Base-by-base conservation (phyloP, 495 filamentous ascomycete species). In the Oidiodendron maius region DNA sequence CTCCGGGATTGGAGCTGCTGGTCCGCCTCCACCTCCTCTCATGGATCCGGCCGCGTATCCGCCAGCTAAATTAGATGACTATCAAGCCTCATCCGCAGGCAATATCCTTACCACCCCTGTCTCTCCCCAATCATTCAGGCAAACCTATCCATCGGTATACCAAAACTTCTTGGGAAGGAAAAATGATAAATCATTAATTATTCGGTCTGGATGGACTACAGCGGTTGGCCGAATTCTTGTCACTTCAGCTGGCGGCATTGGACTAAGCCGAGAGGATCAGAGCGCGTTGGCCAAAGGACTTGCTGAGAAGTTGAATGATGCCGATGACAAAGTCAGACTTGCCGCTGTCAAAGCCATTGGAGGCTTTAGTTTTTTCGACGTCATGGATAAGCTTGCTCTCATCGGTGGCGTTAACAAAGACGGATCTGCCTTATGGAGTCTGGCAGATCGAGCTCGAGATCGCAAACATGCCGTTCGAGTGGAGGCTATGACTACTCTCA, bases 401-500 rank as follows among this genome's bases (percentile, higher is more conserved):
- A 76, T 71, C 56, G 91, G 90, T 35, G 81, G 84, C 25, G 77
- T 90, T 20, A 74, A 69, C 28, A 81, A 83, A 25, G 64, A 80
- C 22, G 78, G 83, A 41, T 87, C 87, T 0, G 68, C 95, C 4
- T 69, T 99, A 8, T 77, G 71, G 41, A 87, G 82, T 44, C 76
- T 99, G 13, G 87, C 87, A 21, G 91, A 96, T 52, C 81, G 93
- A 50, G 86, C 86, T 36, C 87, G 91, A 61, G 94, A 99, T 67
- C 81, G 80, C 39, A 93, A 86, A 60, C 83, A 82, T 13, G 74
- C 77, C 26, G 84, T 99, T 11, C 83, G 91, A 43, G 78, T 82
- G 43, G 91, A 89, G 52, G 90, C 86, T 23, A 95, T 95, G 81
- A 82, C 78, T 28, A 75, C 89, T 23, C 66, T 97, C 11, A 85